These are phyloP conservation scores for Aquilaria malaccensis DNA, from an alignment of 345 rosid genomes.

Conservation along the genomic window DNA sequence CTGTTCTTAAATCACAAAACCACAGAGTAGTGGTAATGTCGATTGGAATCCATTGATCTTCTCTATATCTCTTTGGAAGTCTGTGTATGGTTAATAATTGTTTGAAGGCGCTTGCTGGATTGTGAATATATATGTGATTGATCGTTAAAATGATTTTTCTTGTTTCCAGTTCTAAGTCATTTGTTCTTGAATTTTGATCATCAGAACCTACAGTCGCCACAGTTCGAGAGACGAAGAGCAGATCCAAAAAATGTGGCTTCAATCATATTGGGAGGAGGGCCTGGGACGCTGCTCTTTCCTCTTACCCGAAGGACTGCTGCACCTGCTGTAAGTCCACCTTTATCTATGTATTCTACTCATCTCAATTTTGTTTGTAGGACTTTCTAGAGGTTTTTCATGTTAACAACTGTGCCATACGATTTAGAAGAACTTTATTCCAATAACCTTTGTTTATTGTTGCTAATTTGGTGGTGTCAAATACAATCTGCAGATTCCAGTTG, in stretches of 20 bases:
- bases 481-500: constrained; percentile 63
- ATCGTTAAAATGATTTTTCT: not conserved
- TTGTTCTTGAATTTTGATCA: constrained; percentile 3
- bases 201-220: constrained; percentile 39
- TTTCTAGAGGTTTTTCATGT: not conserved
- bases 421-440: no score
- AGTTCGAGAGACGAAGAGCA: constrained; percentile 42
- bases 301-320: constrained; percentile 78
- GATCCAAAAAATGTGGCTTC: constrained; percentile 85
- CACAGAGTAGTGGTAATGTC: constrained; percentile 20
- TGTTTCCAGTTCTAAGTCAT: not conserved
- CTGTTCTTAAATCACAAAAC: constrained; percentile 55
- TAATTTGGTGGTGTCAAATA: not conserved
- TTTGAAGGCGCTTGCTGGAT: not conserved
- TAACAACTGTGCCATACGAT: not conserved
- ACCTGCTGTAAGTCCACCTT: constrained; percentile 58
- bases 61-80: no score
- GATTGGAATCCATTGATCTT: not conserved
- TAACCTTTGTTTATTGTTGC: no score
- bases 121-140: no score
- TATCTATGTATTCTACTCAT: not conserved
- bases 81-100: not conserved
- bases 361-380: not conserved
- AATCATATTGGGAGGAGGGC: constrained; percentile 82
- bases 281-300: constrained; percentile 78